Evolutionary conservation across 1,139 yeast genomes (phyloP), one percentile per base, ranked within the genome.

Genomic region (Scheffersomyces illinoinensis): DNA sequence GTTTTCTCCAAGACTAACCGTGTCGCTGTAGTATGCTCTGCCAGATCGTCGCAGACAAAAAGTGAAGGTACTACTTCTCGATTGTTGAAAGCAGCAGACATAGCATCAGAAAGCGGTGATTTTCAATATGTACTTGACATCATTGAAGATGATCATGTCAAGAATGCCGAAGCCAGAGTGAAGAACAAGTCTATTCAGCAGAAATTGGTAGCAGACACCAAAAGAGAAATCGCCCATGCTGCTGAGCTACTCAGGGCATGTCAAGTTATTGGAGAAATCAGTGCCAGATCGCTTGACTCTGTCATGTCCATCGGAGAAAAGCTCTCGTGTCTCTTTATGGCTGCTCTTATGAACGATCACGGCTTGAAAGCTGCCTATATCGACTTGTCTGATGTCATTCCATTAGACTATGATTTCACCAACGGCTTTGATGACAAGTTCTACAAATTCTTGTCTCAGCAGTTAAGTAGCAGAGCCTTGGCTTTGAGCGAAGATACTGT

Each of bases 1-100:
- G 85, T 80, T 47, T 91, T 87, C 70, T 79, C 87, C 49, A 71
- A 82, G 54, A 76, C 78, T 26, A 84, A 85, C 67, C 82, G 89
- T 58, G 97, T 93, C n/a, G 98, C 97, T 1, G 96, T 95, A 26
- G 99, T 95, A 4, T 95, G 99, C 72, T 90, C 97, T 47, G 99
- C 99, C 4, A 84, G 99, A 65, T 91, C 97, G 7, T 88, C 97
- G 0, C 85, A 90, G 61, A 90, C 97, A 39, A 95, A 95, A 71
- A 87, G 91, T 51, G 98, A 93, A 73, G 99, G 99, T 56, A 95
- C 99, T 52, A 95, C 99, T 5, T 90, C 97, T 3, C 77, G 97
- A 63, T 81, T 95, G 46, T 76, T 95, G 56, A 76, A 82, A 54
- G 91, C 97, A 18, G 96, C 97, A 17, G 97, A 93, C 58, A 73